Conservation (phyloP, 2,329 filamentous ascomycete species). For the Penicillium sp. region DNA sequence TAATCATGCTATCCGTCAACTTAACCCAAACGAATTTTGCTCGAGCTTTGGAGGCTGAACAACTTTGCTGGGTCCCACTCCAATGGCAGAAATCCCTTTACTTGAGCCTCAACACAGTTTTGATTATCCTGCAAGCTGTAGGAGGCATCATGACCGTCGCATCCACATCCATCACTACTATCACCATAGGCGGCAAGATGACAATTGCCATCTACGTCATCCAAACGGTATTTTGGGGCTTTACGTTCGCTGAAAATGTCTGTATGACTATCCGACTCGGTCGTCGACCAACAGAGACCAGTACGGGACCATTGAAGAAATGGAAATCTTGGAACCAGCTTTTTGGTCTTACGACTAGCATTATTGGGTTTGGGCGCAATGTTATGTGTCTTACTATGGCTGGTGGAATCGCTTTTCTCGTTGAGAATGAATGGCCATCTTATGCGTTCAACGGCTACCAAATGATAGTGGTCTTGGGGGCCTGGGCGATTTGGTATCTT, state of each 20-base stretch:
- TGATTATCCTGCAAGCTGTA: constrained; percentile 1
- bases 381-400: constrained; percentile 12
- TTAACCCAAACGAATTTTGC: constrained; percentile 3
- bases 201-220: constrained; percentile 5
- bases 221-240: constrained; percentile 7
- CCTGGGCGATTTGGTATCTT: constrained; percentile 12
- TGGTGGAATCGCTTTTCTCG: constrained; percentile 9
- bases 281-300: background rate
- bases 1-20: constrained; percentile 14
- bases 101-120: constrained; percentile 1
- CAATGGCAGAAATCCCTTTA: background rate
- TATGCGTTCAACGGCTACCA: constrained; percentile 16
- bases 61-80: background rate
- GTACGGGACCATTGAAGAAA: background rate
- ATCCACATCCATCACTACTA: background rate
- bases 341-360: constrained; percentile 8
- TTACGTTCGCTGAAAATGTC: constrained; percentile 3
- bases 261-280: constrained; percentile 5
- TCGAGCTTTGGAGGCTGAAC: background rate
- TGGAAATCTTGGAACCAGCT: constrained; percentile 10
- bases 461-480: constrained; percentile 7
- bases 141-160: constrained; percentile 2
- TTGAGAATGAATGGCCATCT: constrained; percentile 11
- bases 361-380: constrained; percentile 13
- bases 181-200: background rate